Evolutionary conservation across 768 basidiomycete genomes (phyloP).

Genomic region (Tulasnella sp.): DNA sequence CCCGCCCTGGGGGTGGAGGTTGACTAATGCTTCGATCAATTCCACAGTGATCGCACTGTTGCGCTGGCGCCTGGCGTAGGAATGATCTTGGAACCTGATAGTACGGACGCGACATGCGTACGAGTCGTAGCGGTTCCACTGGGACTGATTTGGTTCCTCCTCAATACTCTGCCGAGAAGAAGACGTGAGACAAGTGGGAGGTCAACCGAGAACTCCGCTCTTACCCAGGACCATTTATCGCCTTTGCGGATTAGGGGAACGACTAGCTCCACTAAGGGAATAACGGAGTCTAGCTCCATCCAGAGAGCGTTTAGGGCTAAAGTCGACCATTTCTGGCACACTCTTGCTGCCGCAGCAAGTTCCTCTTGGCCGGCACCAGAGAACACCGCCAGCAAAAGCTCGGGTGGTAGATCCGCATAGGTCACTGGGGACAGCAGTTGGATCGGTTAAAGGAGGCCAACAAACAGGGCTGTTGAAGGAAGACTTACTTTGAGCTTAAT

Average conservation of each 20-base stretch:
- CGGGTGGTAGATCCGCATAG: neutral
- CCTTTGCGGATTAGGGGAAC: neutral
- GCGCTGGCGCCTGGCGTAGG: neutral
- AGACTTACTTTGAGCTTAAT: too few species aligned
- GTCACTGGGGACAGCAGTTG: too few species aligned
- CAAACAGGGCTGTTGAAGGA: too few species aligned
- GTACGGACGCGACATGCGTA: neutral
- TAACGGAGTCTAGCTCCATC: neutral
- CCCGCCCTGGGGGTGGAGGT: neutral
- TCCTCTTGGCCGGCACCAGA: neutral
- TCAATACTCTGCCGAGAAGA: neutral
- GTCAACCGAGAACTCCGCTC: neutral
- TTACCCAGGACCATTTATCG: neutral
- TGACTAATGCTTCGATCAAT: neutral
- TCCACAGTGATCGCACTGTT: neutral
- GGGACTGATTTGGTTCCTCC: neutral
- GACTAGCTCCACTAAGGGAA: neutral
- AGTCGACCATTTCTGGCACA: neutral
- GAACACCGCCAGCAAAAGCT: neutral
- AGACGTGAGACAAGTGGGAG: neutral
- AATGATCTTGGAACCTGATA: neutral
- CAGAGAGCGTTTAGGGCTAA: neutral
- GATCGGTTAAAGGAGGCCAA: too few species aligned
- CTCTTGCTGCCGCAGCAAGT: neutral
- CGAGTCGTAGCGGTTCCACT: neutral